Percentiles rank a stretch among this genome's conserved stretches.
Conservation (phyloP, 495 filamentous ascomycete genomes). For the Hypoxylon perforatum region DNA sequence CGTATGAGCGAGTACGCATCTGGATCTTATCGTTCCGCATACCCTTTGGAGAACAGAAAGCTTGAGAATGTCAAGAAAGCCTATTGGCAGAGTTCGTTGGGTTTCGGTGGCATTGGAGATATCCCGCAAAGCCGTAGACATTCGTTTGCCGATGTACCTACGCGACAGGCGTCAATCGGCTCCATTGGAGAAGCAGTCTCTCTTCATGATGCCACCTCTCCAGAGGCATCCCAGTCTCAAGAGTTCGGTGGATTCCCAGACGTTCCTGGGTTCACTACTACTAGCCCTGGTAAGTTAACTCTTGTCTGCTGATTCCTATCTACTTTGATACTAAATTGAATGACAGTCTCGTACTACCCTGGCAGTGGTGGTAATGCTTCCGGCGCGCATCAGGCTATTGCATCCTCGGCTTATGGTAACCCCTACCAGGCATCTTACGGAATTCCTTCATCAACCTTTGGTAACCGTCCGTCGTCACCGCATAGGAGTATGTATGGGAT, state of each 20-base stretch:
- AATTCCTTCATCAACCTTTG: slow-evolving; percentile 67
- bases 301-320: not conserved
- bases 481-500: slow-evolving; percentile 70
- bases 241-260: slow-evolving; percentile 52
- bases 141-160: slow-evolving; percentile 90
- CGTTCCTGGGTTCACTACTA: slow-evolving; percentile 41
- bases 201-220: slow-evolving; percentile 54
- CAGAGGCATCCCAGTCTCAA: slow-evolving; percentile 52
- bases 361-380: slow-evolving; percentile 43
- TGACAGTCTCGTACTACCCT: slow-evolving; percentile 63
- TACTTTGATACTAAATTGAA: slow-evolving; percentile 38
- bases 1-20: slow-evolving; percentile 73
- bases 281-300: slow-evolving; percentile 50
- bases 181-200: slow-evolving; percentile 67
- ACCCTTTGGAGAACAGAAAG: slow-evolving; percentile 75
- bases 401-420: slow-evolving; percentile 50
- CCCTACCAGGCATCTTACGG: slow-evolving; percentile 55
- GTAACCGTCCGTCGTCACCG: slow-evolving; percentile 63
- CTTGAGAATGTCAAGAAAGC: slow-evolving; percentile 82
- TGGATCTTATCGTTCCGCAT: slow-evolving; percentile 65
- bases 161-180: slow-evolving; percentile 74
- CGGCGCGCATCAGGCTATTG: slow-evolving; percentile 52
- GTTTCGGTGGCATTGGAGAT: slow-evolving; percentile 77
- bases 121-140: slow-evolving; percentile 89
- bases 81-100: slow-evolving; percentile 88